Percentiles rank a stretch among this genome's conserved stretches.
phyloP scores from a whole-genome alignment of 768 basidiomycete species.

The Lentinula sp. region DNA sequence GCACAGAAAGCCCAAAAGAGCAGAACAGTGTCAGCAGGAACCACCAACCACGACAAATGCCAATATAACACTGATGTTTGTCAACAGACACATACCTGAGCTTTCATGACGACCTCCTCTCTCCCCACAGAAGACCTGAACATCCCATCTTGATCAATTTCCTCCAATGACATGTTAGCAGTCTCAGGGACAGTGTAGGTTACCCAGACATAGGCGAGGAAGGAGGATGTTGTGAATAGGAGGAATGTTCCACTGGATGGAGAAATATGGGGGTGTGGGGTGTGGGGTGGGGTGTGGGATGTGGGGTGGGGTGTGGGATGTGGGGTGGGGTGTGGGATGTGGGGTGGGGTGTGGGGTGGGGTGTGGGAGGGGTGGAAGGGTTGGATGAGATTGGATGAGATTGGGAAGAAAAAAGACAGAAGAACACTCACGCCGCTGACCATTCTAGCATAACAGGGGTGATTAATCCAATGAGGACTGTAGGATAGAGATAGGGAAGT shows the following conservation, averaged over 20 bases:
- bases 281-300: too few species aligned
- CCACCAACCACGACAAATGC: too few species aligned
- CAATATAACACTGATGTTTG: too few species aligned
- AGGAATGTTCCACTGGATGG: constrained; percentile 57
- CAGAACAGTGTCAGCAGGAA: too few species aligned
- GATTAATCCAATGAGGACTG: constrained; percentile 71
- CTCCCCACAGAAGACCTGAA: constrained; percentile 54
- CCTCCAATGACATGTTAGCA: constrained; percentile 68
- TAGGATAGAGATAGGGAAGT: too few species aligned
- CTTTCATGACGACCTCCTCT: constrained; percentile 45
- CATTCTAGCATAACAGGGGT: constrained; percentile 60
- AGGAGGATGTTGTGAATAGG: constrained; percentile 58
- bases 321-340: too few species aligned
- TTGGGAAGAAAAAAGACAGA: background rate
- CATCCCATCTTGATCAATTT: constrained; percentile 51
- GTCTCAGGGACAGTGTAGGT: constrained; percentile 70
- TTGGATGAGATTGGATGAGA: background rate
- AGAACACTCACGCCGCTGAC: constrained; percentile 47
- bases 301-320: too few species aligned
- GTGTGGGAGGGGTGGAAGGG: background rate
- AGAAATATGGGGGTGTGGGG: background rate
- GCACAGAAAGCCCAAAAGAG: too few species aligned
- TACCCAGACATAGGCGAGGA: constrained; percentile 65
- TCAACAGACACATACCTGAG: constrained; percentile 36
- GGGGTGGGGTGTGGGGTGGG: too few species aligned